phyloP scores from a whole-genome alignment of 2,329 filamentous ascomycete species.

The Cercospora sp. region DNA sequence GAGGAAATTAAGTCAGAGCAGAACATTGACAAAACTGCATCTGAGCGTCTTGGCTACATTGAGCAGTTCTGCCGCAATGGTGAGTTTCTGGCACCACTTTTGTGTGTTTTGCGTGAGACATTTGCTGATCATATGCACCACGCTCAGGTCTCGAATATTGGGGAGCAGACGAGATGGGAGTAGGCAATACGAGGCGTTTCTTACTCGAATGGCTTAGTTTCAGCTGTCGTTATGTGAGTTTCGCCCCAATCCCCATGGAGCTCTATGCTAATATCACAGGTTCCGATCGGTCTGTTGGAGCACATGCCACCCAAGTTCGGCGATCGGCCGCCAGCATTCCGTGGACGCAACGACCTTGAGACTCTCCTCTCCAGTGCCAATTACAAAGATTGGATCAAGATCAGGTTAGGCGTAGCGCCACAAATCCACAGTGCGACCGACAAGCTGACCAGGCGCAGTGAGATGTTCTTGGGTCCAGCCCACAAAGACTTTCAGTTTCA shows the following conservation, averaged over 20 bases:
- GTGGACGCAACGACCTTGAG: slow-evolving; percentile 85
- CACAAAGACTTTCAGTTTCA: slow-evolving; percentile 90
- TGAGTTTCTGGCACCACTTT: not conserved
- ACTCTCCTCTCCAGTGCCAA: slow-evolving; percentile 87
- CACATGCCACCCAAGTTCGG: slow-evolving; percentile 84
- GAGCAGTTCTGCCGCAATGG: slow-evolving; percentile 82
- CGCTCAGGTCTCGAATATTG: slow-evolving; percentile 76
- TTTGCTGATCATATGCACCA: not conserved
- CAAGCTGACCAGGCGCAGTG: slow-evolving; percentile 54
- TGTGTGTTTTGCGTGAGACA: not conserved
- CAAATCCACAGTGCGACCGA: not conserved
- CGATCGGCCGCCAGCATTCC: slow-evolving; percentile 82
- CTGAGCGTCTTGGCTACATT: slow-evolving; percentile 79
- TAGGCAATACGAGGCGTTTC: slow-evolving; percentile 88
- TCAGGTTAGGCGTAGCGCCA: slow-evolving; percentile 62
- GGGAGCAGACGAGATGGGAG: slow-evolving; percentile 92
- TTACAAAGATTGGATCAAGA: slow-evolving; percentile 98
- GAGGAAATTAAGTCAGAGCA: slow-evolving; percentile 91
- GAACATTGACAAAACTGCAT: slow-evolving; percentile 91
- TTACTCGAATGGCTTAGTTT: slow-evolving; percentile 96
- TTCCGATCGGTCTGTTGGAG: slow-evolving; percentile 85
- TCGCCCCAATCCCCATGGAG: not conserved
- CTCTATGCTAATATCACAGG: not conserved
- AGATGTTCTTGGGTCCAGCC: slow-evolving; percentile 94
- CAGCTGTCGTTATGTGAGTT: slow-evolving; percentile 71